A percentile compares a stretch with the other conserved stretches of the same genome.
These are phyloP conservation scores for Magnaporthiopsis incrustans DNA, from an alignment of 2,329 filamentous ascomycete species.

Conservation along the genomic window DNA sequence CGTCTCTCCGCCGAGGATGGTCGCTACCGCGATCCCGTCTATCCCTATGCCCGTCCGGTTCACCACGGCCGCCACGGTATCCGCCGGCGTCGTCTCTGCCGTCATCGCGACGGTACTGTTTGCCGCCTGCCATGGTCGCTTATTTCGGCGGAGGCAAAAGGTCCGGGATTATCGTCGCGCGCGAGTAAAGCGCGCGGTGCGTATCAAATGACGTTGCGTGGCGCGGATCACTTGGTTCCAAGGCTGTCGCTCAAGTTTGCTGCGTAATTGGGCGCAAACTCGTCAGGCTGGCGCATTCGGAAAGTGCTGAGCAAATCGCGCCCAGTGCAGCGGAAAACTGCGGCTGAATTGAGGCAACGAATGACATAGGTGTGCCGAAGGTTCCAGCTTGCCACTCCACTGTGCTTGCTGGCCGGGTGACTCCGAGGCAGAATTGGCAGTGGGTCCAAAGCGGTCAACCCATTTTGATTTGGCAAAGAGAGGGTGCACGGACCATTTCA, in stretches of 20 bases:
- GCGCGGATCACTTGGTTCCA: neutral
- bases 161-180: neutral
- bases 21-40: conserved; percentile 5
- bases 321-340: neutral
- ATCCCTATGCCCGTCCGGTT: conserved; percentile 5
- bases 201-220: neutral
- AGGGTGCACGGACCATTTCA: neutral
- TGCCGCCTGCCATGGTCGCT: conserved; percentile 8
- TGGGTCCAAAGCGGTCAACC: too few species aligned
- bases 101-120: conserved; percentile 12
- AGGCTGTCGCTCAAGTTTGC: too few species aligned
- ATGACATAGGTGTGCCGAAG: neutral
- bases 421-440: neutral
- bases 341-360: conserved; percentile 5
- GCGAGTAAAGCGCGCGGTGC: neutral
- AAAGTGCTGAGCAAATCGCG: neutral
- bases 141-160: neutral
- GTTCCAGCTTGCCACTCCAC: too few species aligned
- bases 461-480: neutral
- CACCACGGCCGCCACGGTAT: conserved; percentile 1
- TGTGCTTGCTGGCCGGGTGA: neutral
- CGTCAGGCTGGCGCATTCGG: neutral
- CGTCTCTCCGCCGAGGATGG: conserved; percentile 6
- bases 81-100: conserved; percentile 7
- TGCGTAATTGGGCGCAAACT: neutral